Conservation (phyloP, 164 flowering plant genomes). For the Magnolia sinica region DNA sequence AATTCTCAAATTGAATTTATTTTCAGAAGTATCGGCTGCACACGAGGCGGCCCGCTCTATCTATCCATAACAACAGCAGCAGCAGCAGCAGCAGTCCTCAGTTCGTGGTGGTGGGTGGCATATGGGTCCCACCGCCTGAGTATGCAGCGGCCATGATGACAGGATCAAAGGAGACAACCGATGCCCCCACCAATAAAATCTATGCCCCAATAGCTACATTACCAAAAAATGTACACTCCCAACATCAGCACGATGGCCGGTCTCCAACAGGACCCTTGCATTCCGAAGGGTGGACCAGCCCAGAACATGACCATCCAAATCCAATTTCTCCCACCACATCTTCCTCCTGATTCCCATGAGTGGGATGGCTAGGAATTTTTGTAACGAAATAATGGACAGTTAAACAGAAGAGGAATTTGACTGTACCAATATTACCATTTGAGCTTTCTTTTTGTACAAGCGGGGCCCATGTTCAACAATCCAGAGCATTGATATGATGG, state of each 20-base stretch:
- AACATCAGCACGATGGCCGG: conserved; percentile 14
- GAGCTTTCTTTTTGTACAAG: not conserved
- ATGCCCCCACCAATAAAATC: conserved; percentile 22
- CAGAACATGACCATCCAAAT: conserved; percentile 13
- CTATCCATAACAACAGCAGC: conserved; percentile 21
- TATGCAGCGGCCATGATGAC: conserved; percentile 24
- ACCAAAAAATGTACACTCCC: not conserved
- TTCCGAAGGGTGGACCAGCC: conserved; percentile 18
- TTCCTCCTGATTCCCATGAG: conserved; percentile 28
- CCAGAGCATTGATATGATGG: not conserved
- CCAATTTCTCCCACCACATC: conserved; percentile 49
- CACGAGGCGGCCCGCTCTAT: conserved; percentile 52
- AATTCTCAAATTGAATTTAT: not conserved
- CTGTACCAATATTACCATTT: no score
- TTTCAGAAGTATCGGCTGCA: conserved; percentile 72
- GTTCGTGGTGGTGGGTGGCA: conserved; percentile 69
- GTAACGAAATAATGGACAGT: not conserved
- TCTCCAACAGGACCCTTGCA: not conserved
- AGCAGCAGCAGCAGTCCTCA: conserved; percentile 28
- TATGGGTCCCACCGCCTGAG: conserved; percentile 71
- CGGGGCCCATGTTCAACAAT: no score
- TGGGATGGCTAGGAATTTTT: not conserved
- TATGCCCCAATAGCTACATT: conserved; percentile 44
- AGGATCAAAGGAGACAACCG: conserved; percentile 15
- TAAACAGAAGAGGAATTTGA: not conserved